Evolutionary conservation across 345 rosid species (phyloP), one percentile per base, ranked within the genome.

Genomic region (Conringia planisiliqua): DNA sequence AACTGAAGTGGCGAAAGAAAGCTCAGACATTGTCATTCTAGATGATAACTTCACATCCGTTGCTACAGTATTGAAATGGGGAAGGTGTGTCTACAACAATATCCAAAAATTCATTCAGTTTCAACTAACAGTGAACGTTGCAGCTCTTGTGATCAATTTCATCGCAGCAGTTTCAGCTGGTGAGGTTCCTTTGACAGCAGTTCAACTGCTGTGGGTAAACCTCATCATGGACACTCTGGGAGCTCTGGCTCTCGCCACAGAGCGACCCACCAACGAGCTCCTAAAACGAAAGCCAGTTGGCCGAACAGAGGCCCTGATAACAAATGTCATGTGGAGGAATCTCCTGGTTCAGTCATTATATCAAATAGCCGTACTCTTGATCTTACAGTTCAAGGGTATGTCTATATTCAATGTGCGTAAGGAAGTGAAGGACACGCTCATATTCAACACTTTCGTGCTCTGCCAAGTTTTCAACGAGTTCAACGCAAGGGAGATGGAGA

Each of bases 281-380:
- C 77, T 86, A 81, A 51, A 65, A 46, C 85, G 59, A 62, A 78
- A 71, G 10, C 89, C 93, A 11, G 85, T 81, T 6, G 87, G 88
- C 52, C 70, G 86, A 38, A 75, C 84, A 11, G 81, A 76, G 70
- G 84, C 88, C 22, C 83, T 88, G 3, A 86, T 88, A 74, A 85
- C 90, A 62, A 86, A 85, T 65, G 77, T 88, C 39, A 88, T 88
- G 88, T 88, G 93, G 93, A 83, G 90, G 68, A 86, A 85, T 83
- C 85, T 88, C 18, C 66, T 88, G 52, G 74, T 83, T 76, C 93
- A 86, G 72, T 78, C 93, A 29, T 46, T 83, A 3, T 88, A 83
- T 73, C 93, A 88, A 73, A 85, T 88, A 79, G 67, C 71, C 7
- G 51, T 86, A 55, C 84, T 88, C 42, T 58, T 88, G 85, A 78